These are phyloP conservation scores for Suillus sp. DNA, from an alignment of 768 basidiomycete species.

Conservation along the genomic window DNA sequence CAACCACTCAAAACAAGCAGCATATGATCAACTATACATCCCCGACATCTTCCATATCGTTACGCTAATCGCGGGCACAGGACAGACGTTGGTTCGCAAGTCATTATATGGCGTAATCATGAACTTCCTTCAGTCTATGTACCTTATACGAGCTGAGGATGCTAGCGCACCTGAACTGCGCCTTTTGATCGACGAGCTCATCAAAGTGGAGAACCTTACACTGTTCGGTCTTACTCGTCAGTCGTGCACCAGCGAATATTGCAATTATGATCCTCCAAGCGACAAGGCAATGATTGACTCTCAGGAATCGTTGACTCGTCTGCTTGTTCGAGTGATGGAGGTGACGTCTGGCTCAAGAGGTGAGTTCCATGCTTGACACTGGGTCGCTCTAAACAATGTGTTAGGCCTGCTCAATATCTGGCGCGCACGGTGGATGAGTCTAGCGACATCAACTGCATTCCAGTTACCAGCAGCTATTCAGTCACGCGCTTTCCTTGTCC, in stretches of 20 bases:
- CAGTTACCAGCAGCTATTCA: conserved; percentile 89
- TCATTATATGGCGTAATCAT: conserved; percentile 81
- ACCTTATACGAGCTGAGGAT: conserved; percentile 61
- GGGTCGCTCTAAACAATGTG: conserved; percentile 13
- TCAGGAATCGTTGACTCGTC: conserved; percentile 63
- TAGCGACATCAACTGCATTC: conserved; percentile 87
- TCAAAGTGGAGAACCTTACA: conserved; percentile 55
- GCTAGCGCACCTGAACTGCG: conserved; percentile 59
- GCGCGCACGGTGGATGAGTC: conserved; percentile 92
- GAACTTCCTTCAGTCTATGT: conserved; percentile 80
- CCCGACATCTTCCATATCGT: conserved; percentile 84
- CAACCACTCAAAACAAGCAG: conserved; percentile 62
- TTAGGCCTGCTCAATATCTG: conserved; percentile 81
- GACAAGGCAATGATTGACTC: conserved; percentile 61
- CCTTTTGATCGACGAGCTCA: conserved; percentile 61
- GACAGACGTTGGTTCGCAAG: conserved; percentile 72
- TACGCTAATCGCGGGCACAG: conserved; percentile 74
- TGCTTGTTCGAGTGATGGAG: conserved; percentile 66
- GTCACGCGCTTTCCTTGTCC: conserved; percentile 80
- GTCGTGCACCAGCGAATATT: conserved; percentile 70
- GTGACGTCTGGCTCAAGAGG: conserved; percentile 69
- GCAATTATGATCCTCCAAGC: conserved; percentile 51
- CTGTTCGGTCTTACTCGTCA: conserved; percentile 74
- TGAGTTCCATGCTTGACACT: conserved; percentile 35
- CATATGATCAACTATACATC: conserved; percentile 74